Evolutionary conservation across 805 yeast species (phyloP), one percentile per base, ranked within the genome.

Genomic region (Cyberlindnera japonica): DNA sequence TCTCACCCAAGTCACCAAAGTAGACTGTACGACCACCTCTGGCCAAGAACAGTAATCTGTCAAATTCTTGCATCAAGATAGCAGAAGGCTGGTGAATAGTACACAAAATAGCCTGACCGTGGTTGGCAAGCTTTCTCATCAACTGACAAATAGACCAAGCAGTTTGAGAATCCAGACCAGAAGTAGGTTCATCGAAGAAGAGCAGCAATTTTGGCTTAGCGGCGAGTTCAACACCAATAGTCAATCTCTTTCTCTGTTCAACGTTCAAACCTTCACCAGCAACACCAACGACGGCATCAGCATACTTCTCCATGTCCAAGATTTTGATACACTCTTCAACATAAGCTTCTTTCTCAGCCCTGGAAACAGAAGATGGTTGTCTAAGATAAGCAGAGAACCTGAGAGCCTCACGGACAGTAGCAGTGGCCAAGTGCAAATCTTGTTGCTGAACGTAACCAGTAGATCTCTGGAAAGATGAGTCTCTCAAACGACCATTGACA

Each of bases 1-100:
- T 73, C 26, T 71, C 61, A 40, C 91, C 90, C 45, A 81, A 64
- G 35, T 81, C 84, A 45, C 90, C 91, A 59, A 82, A 83, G 62
- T 83, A 83, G 26, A 80, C 84, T 9, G 89, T 81, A 54, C 74
- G 62, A 58, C 90, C 91, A 55, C 90, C 90, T 40, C 64, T 71
- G 38, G 79, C 80, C 58, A 83, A 67, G 53, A 84, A 78, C 48
- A 84, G 66, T 50, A 86, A 68, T 53, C 89, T 74, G 57, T 87
- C 95, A 57, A 87, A 85, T 54, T 81, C 86, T 56, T 83, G 75
- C 64, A 85, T 70, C 56, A 85, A 67, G 43, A 82, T 70, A 39
- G 95, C 90, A 8, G 93, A 84, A 55, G 95, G 95, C 63, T 84
- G 95, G 63, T 84, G 93, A 51, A 84, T 84, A 20, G 95, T 84